Evolutionary conservation across 164 flowering plant genomes (phyloP).

Genomic region (Protea cynaroides): DNA sequence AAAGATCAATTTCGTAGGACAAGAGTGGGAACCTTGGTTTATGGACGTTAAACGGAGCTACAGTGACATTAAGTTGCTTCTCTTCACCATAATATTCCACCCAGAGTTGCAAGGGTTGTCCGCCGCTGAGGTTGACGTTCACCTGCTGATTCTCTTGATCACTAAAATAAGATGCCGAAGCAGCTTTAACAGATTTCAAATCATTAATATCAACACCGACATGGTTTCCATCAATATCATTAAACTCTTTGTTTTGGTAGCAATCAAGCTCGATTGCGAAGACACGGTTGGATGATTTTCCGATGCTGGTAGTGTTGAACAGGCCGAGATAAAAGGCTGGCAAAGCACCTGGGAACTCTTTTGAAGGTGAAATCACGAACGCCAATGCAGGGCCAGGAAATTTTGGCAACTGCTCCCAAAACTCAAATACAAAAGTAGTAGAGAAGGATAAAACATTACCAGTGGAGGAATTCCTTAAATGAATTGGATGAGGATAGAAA

Average conservation of each 20-base stretch:
- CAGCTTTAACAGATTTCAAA: background rate
- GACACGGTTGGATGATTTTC: background rate
- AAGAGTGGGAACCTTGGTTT: background rate
- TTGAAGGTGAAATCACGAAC: background rate
- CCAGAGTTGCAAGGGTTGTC: background rate
- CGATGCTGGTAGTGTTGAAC: background rate
- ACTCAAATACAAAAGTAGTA: background rate
- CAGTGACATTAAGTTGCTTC: background rate
- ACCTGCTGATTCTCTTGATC: background rate
- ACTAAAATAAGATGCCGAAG: background rate
- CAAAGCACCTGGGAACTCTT: background rate
- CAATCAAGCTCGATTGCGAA: background rate
- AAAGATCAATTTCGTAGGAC: background rate
- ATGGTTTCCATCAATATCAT: background rate
- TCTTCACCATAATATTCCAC: background rate
- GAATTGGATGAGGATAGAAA: background rate
- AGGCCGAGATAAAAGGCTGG: background rate
- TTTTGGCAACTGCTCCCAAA: no score
- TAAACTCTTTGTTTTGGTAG: background rate
- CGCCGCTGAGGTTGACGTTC: background rate
- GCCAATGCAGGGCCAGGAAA: background rate
- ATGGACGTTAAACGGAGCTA: background rate
- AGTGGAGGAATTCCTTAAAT: background rate
- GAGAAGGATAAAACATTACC: background rate
- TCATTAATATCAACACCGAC: background rate